phyloP scores from a whole-genome alignment of 345 rosid genomes.

The Durio zibethinus region DNA sequence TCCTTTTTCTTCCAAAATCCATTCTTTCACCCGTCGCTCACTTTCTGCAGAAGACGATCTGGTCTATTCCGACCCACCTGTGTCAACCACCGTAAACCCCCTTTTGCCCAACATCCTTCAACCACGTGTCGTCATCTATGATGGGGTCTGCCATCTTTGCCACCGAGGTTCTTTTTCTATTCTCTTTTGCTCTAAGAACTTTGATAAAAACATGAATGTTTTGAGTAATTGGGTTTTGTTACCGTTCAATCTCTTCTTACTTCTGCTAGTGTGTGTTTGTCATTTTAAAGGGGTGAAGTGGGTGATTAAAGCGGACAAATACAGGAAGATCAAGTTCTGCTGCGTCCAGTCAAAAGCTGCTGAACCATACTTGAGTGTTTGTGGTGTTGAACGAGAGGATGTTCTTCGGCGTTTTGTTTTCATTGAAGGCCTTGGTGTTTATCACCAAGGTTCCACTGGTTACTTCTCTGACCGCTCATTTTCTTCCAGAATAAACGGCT shows the following conservation, averaged over 20 bases:
- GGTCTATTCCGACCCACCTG: slow-evolving; percentile 27
- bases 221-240: neutral
- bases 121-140: slow-evolving; percentile 90
- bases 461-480: slow-evolving; percentile 12
- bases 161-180: slow-evolving; percentile 53
- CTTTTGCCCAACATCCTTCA: slow-evolving; percentile 52
- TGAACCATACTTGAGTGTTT: slow-evolving; percentile 66
- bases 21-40: neutral
- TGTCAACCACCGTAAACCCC: slow-evolving; percentile 33
- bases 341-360: slow-evolving; percentile 87
- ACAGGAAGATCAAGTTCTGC: slow-evolving; percentile 88
- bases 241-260: neutral
- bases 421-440: slow-evolving; percentile 71
- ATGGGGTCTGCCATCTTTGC: slow-evolving; percentile 97
- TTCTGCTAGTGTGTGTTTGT: neutral
- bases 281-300: slow-evolving; percentile 72
- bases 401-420: slow-evolving; percentile 76
- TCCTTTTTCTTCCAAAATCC: slow-evolving; percentile 9
- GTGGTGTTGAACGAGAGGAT: slow-evolving; percentile 74
- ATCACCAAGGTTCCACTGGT: slow-evolving; percentile 91
- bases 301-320: slow-evolving; percentile 75
- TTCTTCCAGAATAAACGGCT: neutral
- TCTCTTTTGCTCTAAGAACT: neutral
- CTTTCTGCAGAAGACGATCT: slow-evolving; percentile 32
- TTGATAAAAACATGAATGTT: neutral